Evolutionary conservation across 805 yeast genomes (phyloP), one percentile per base, ranked within the genome.

Genomic region (Candida glaebosa): DNA sequence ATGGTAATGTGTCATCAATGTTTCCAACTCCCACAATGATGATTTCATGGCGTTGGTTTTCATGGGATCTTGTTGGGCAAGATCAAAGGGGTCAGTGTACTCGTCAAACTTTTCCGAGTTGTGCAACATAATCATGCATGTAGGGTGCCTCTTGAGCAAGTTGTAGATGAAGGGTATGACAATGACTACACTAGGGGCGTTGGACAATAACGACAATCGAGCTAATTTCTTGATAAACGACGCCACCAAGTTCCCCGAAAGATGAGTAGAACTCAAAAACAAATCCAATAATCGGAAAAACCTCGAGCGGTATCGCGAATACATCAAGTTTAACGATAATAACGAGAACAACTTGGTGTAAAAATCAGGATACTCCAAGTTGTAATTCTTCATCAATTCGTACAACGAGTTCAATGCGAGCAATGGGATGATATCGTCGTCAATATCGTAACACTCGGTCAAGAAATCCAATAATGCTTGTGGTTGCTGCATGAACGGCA

Each of bases 111-210:
- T 44, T 2, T 58, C 53, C 1, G 75, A 54, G 34, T 74, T 71
- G 54, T 93, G 98, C 32, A 91, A 73, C 75, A 91, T 69, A 18
- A 84, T 69, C 96, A 90, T 91, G 71, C 97, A 90, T 4, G 90
- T 80, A 34, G 97, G 97, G 63, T 93, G 99, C 53, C 87, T 80
- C 58, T 87, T 91, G 54, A 93, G 63, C 48, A 89, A 73, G 60
- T 91, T 91, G 67, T 91, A 91, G 9, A 89, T 75, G 59, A 93
- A 88, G n/a, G 99, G 98, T 16, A 91, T 75, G 10, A 87, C 75
- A 2, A 87, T 79, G 14, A 91, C 95, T 31, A 87, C 80, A 2
- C 96, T 96, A 1, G 95, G 76, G 2, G 97, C 96, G 19, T 95
- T 87, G 1, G 95, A 82, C 9, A 79, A 71, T 34, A 91, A 58